Evolutionary conservation across 768 basidiomycete species (phyloP).

Genomic region (Mycena haematopus): DNA sequence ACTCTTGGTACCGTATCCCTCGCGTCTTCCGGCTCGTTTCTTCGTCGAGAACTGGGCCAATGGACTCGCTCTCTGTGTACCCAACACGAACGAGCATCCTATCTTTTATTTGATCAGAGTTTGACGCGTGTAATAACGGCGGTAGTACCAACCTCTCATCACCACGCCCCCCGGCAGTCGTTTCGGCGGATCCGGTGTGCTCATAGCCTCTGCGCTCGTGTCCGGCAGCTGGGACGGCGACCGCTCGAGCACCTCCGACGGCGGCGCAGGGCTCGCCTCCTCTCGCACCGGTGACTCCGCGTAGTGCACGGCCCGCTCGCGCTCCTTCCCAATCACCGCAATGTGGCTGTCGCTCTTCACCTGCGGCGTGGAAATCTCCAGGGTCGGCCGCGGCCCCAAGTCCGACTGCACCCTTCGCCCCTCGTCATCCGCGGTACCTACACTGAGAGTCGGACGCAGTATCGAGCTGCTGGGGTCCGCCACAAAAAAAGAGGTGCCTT

Average conservation of each 20-base stretch:
- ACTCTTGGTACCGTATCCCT: conserved; percentile 66
- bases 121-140: conserved; percentile 11
- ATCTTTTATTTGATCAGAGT: conserved; percentile 55
- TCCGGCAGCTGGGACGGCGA: conserved; percentile 59
- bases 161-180: conserved; percentile 58
- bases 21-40: conserved; percentile 66
- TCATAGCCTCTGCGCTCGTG: conserved; percentile 70
- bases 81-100: conserved; percentile 86
- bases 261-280: conserved; percentile 50
- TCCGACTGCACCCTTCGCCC: conserved; percentile 25
- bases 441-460: conserved; percentile 13
- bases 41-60: conserved; percentile 69
- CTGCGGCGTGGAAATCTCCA: not conserved
- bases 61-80: conserved; percentile 60
- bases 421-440: not conserved
- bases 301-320: conserved; percentile 49
- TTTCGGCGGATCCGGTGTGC: conserved; percentile 31
- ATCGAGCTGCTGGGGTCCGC: conserved; percentile 2
- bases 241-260: conserved; percentile 70
- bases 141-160: conserved; percentile 69
- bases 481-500: conserved; percentile 18
- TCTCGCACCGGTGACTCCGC: conserved; percentile 32
- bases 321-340: conserved; percentile 34
- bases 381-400: conserved; percentile 9
- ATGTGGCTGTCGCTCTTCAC: conserved; percentile 29